Base-by-base conservation (phyloP, 139 green algal species). In the Dunaliella primolecta region DNA sequence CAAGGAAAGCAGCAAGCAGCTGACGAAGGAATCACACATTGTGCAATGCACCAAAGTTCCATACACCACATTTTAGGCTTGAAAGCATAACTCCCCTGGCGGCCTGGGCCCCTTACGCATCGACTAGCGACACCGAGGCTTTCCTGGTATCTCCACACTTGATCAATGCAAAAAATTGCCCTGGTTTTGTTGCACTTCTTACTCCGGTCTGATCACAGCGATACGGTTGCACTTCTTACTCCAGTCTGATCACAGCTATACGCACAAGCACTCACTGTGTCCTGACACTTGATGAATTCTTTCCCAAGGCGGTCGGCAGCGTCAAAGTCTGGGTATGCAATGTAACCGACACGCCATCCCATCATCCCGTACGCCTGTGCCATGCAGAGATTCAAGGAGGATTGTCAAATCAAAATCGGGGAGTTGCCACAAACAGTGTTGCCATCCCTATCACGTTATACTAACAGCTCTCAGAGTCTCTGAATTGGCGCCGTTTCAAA, bases 271-370 rank as follows among this genome's bases (percentile, higher is more conserved):
- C 80, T 31, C 34, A 84, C 70, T 36, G 34, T 71, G 64, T 93
- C 91, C 70, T 84, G 81, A 24, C 29, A 34, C 84, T 98, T 98
- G 11, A 94, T 72, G n/a, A 98, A 83, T 84, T 94, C 35, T 0
- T 74, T 77, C 11, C 79, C 91, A 36, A 80, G 1, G 25, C 3
- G 35, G 24, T 46, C 79, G 29, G 71, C 21, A 0, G 84, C 81
- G 24, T 86, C 35, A 3, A 31, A 75, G 56, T 92, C 87, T 0
- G 85, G 91, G 71, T 93, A 94, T 0, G 92, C 92, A 11, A 98
- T 88, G 90, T 98, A 98, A n/a, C 95, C 95, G 57, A 97, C 86
- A 23, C 93, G 84, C 94, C 94, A 98, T 2, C 95, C 95, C 95
- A 97, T 97, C 94, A 98, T 96, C 82, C 95, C 95, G 86, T 93